phyloP scores from a whole-genome alignment of 768 basidiomycete species.

The Lactarius psammicola region DNA sequence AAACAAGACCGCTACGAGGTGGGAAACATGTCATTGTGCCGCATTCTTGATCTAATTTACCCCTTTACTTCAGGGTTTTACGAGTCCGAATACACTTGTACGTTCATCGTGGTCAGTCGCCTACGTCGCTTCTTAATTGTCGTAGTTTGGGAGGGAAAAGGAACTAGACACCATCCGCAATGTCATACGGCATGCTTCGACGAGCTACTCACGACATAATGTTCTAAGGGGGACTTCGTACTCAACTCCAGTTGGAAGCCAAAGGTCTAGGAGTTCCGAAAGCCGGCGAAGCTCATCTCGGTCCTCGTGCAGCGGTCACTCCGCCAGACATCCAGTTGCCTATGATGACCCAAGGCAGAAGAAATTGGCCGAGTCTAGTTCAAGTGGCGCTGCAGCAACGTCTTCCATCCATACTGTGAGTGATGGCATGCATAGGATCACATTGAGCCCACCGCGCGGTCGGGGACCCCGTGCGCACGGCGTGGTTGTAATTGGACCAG shows the following conservation, averaged over 20 bases:
- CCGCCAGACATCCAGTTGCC: slow-evolving; percentile 1
- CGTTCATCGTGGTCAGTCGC: slow-evolving; percentile 19
- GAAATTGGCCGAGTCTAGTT: slow-evolving; percentile 8
- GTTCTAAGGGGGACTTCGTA: slow-evolving; percentile 43
- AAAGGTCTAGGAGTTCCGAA: slow-evolving; percentile 29
- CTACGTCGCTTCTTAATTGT: slow-evolving; percentile 2
- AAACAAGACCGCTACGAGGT: slow-evolving; percentile 64
- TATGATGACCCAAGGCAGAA: slow-evolving; percentile 4
- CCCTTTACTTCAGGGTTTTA: slow-evolving; percentile 58
- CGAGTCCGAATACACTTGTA: slow-evolving; percentile 65
- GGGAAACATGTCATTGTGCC: slow-evolving; percentile 26
- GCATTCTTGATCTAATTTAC: background rate
- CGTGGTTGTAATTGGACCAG: slow-evolving; percentile 60
- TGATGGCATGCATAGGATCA: slow-evolving; percentile 46
- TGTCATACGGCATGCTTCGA: slow-evolving; percentile 52
- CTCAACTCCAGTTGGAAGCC: slow-evolving; percentile 39
- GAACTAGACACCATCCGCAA: slow-evolving; percentile 67
- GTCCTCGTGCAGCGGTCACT: slow-evolving; percentile 43
- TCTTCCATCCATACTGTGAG: slow-evolving; percentile 35
- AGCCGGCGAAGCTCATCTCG: slow-evolving; percentile 38
- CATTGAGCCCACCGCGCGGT: slow-evolving; percentile 44
- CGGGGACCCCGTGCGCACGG: slow-evolving; percentile 51
- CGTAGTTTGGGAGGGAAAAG: slow-evolving; percentile 66
- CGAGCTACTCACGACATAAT: slow-evolving; percentile 58
- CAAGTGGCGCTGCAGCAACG: slow-evolving; percentile 10